Conservation (phyloP, 805 yeast genomes). For the Metschnikowia borealis region DNA sequence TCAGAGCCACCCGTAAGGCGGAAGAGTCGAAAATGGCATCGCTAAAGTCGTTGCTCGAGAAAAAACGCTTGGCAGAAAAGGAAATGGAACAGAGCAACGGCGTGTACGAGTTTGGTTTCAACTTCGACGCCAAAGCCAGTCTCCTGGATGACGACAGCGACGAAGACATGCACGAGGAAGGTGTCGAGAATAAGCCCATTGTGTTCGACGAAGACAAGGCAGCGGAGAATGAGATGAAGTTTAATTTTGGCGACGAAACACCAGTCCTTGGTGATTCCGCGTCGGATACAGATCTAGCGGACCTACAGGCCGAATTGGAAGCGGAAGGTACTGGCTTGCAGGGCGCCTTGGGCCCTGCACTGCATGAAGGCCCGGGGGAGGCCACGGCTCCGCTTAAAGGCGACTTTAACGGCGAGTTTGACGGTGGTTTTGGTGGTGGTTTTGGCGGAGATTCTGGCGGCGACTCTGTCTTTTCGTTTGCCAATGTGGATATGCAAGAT, state of each 20-base stretch:
- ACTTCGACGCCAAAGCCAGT: slow-evolving; percentile 22
- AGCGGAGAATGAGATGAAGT: slow-evolving; percentile 3
- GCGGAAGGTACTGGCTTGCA: background rate
- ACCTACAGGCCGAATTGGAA: slow-evolving; percentile 4
- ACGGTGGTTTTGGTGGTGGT: too few species aligned
- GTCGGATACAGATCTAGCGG: slow-evolving; percentile 2
- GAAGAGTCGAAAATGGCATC: slow-evolving; percentile 15
- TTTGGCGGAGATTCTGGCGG: too few species aligned
- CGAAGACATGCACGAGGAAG: slow-evolving; percentile 8
- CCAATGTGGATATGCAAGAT: background rate
- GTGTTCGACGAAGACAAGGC: slow-evolving; percentile 7
- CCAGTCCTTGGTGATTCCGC: background rate
- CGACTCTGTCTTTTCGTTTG: background rate
- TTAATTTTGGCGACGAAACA: slow-evolving; percentile 10
- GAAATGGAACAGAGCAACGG: slow-evolving; percentile 29
- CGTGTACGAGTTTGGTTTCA: slow-evolving; percentile 32
- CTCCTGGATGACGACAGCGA: slow-evolving; percentile 19
- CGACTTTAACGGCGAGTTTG: background rate
- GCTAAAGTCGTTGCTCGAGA: slow-evolving; percentile 17
- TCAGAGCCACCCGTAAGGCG: slow-evolving; percentile 29
- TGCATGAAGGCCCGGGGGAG: background rate
- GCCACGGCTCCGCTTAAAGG: background rate
- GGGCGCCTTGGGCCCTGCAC: background rate
- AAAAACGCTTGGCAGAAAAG: slow-evolving; percentile 22
- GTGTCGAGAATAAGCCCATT: background rate